phyloP scores from a whole-genome alignment of 179 eudicot species.

The Nepenthes alata region DNA sequence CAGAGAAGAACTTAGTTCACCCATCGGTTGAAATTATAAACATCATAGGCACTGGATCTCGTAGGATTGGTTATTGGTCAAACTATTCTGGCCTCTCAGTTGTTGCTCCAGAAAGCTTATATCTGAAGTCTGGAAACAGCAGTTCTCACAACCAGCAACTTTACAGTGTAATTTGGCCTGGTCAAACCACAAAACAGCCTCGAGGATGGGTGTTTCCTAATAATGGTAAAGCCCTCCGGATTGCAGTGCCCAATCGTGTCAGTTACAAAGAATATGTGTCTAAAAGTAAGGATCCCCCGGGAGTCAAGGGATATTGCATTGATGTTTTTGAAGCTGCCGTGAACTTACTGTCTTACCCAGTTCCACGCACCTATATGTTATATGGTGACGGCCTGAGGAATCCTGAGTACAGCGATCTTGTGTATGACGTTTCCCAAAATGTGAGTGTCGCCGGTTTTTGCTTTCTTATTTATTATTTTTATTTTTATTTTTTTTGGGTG shows the following conservation, averaged over 20 bases:
- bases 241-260: slow-evolving; percentile 14
- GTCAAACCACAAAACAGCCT: slow-evolving; percentile 8
- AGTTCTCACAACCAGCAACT: slow-evolving; percentile 3
- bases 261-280: slow-evolving; percentile 9
- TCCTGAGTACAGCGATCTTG: slow-evolving; percentile 7
- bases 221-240: slow-evolving; percentile 7
- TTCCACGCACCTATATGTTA: slow-evolving; percentile 8
- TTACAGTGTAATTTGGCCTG: slow-evolving; percentile 12
- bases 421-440: slow-evolving; percentile 7
- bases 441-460: slow-evolving; percentile 1
- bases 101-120: slow-evolving; percentile 9
- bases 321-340: slow-evolving; percentile 15
- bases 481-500: not conserved
- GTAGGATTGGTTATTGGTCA: slow-evolving; percentile 52
- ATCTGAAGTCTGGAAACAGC: slow-evolving; percentile 1
- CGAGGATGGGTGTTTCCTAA: slow-evolving; percentile 14
- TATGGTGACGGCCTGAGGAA: slow-evolving; percentile 8
- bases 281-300: slow-evolving; percentile 4
- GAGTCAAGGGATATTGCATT: slow-evolving; percentile 13
- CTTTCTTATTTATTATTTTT: not conserved
- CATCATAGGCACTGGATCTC: slow-evolving; percentile 36
- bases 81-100: slow-evolving; percentile 11
- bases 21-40: slow-evolving; percentile 41
- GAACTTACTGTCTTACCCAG: slow-evolving; percentile 12
- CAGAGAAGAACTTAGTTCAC: slow-evolving; percentile 30